Evolutionary conservation across 139 green algal genomes (phyloP), one percentile per base, ranked within the genome.

Genomic region (Medakamo hakoo): DNA sequence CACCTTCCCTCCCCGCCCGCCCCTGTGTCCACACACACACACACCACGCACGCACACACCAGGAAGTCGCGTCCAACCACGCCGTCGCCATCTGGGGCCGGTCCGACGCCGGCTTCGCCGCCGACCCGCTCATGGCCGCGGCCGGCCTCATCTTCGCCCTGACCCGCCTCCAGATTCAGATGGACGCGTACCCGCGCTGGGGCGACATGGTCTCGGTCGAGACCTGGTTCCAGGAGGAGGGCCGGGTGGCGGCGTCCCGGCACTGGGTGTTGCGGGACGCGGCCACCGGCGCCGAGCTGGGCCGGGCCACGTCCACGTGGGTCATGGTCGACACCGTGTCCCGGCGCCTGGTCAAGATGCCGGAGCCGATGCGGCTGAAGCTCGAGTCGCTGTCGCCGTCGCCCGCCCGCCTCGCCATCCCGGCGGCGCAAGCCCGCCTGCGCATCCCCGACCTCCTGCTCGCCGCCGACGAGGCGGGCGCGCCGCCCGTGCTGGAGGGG

Each of bases 181-280:
- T 97, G 78, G 63, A 86, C 59, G 28, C 76, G 21, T 97, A 97
- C 65, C 90, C 90, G 2, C 78, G 75, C n/a, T 97, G 90, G 90
- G 82, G 84, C 4, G 86, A 93, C 52, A 19, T 81, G 30, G 68
- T 93, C 5, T 48, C 71, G 31, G 65, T 93, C 4, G 82, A 96
- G 67, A 97, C 91, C 1, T 97, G 84, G 71, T 96, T 97, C 61
- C 71, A 84, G 49, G 76, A 83, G 60, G 82, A 90, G 55, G 83
- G 90, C 2, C 77, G 86, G 24, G 64, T 97, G 1, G 70, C 74
- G 0, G 84, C 80, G 3, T 75, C 86, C 31, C 76, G 91, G 3
- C 85, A 97, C 56, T 98, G 84, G 83, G 30, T 72, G 30, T 65
- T 97, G 22, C 63, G 14, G 1, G 66, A 95, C 63, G 69, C 62